These are phyloP conservation scores for Chlamydomonas sphaeroides DNA, from an alignment of 139 green algal genomes.

Conservation along the genomic window DNA sequence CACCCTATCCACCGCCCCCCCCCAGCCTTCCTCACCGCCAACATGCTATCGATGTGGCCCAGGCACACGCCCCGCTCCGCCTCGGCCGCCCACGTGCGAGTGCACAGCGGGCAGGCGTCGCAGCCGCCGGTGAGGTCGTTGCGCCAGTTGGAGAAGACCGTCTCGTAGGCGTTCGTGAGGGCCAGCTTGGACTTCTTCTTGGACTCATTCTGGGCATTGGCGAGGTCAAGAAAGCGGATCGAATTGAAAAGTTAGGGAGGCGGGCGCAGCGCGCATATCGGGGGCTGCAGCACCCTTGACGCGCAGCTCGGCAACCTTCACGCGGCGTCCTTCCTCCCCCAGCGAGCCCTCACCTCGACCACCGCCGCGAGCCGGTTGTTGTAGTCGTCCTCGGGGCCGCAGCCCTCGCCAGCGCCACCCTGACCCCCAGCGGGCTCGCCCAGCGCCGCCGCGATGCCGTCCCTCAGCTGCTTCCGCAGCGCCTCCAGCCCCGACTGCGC, in stretches of 20 bases:
- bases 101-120: constrained; percentile 24
- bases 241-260: too few species aligned
- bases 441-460: not conserved
- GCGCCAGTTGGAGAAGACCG: not conserved
- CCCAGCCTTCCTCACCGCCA: not conserved
- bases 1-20: not conserved
- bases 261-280: too few species aligned
- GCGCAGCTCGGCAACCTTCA: too few species aligned
- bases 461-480: not conserved
- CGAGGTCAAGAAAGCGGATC: too few species aligned
- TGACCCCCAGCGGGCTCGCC: too few species aligned
- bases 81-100: not conserved
- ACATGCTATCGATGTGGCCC: constrained; percentile 10
- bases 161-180: too few species aligned
- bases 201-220: too few species aligned
- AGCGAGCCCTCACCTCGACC: not conserved
- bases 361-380: constrained; percentile 10
- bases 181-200: too few species aligned
- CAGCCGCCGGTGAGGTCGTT: not conserved
- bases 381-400: not conserved
- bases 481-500: not conserved
- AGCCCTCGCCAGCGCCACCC: too few species aligned
- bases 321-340: too few species aligned
- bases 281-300: too few species aligned
- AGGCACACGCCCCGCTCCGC: constrained; percentile 3